These are phyloP conservation scores for Podospora anserina DNA, from an alignment of 495 filamentous ascomycete genomes.

Conservation along the genomic window DNA sequence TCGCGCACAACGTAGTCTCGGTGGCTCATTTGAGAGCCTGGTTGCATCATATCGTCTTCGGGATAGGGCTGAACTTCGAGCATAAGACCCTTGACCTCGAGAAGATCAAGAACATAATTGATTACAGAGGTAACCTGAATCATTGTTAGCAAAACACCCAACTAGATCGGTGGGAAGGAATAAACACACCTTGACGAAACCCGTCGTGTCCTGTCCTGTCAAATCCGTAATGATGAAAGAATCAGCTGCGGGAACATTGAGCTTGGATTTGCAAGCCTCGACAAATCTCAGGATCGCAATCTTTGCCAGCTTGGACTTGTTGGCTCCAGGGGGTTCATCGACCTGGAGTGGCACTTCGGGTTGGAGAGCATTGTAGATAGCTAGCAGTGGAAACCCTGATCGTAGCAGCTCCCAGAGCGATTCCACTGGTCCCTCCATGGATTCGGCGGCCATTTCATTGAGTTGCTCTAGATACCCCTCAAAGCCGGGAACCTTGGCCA, in stretches of 20 bases:
- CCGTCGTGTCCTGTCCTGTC: constrained; percentile 90
- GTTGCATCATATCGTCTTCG: constrained; percentile 43
- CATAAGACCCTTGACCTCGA: constrained; percentile 70
- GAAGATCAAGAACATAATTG: constrained; percentile 83
- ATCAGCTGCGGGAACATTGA: constrained; percentile 73
- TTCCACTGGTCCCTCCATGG: constrained; percentile 76
- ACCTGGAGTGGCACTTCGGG: constrained; percentile 63
- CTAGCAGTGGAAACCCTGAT: constrained; percentile 78
- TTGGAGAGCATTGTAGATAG: constrained; percentile 80
- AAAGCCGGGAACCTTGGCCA: constrained; percentile 80
- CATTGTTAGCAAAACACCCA: constrained; percentile 17
- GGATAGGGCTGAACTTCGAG: constrained; percentile 50
- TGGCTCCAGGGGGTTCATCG: constrained; percentile 50
- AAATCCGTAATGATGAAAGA: constrained; percentile 90
- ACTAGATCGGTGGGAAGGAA: not conserved
- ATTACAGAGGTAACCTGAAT: constrained; percentile 63
- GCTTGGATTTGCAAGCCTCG: constrained; percentile 56
- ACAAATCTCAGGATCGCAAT: constrained; percentile 56
- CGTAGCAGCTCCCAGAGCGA: constrained; percentile 86
- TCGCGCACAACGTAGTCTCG: constrained; percentile 86
- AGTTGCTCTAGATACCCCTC: constrained; percentile 67
- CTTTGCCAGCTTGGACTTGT: constrained; percentile 65
- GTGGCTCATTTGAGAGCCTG: constrained; percentile 64
- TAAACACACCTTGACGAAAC: constrained; percentile 78
- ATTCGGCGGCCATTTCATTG: constrained; percentile 43